Base-by-base conservation (phyloP, 179 eudicot species). In the Kewa caespitosa region DNA sequence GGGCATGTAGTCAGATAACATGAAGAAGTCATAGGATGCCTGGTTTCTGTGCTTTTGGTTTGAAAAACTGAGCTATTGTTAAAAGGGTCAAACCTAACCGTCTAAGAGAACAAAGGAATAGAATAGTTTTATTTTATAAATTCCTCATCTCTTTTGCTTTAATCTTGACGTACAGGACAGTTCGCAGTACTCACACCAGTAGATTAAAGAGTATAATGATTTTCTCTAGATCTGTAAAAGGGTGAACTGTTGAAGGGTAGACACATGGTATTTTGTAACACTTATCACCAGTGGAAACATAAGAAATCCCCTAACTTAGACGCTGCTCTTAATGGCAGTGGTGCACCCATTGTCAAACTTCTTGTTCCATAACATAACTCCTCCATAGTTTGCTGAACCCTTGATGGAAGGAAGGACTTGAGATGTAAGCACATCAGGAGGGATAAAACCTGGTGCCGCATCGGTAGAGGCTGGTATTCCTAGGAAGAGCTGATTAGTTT, bases 391-490 rank as follows among this genome's bases (percentile, higher is more conserved):
- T 14, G 48, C 7, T 13, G 77, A 73, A 18, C 46, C 67, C 69
- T 84, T 84, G 32, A 85, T 76, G 0, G 76, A 63, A 1, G 87
- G 88, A 32, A 82, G 81, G 23, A 84, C 85, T 27, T 72, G 70
- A 13, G 81, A 74, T 18, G 38, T 85, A 23, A 85, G 75, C 38
- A 43, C 82, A 8, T 57, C 60, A 12, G 69, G 43, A 0, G 88
- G 87, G 39, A 86, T 81, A 59, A 75, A 82, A 13, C 87, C 87
- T n/a, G 4, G 14, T 14, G 87, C 87, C 1, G 85, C 88, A 1
- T 38, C 81, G 1, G 79, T 70, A 2, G 90, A 69, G 38, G 85
- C 89, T 17, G 86, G 87, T 25, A 82, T 55, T 31, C 89, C 85
- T 4, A 86, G 54, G 57, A 84, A 82, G 25, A 88, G 52, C 71